Evolutionary conservation across 768 basidiomycete genomes (phyloP), one percentile per base, ranked within the genome.

Genomic region (Stropharia rugosoannulata): DNA sequence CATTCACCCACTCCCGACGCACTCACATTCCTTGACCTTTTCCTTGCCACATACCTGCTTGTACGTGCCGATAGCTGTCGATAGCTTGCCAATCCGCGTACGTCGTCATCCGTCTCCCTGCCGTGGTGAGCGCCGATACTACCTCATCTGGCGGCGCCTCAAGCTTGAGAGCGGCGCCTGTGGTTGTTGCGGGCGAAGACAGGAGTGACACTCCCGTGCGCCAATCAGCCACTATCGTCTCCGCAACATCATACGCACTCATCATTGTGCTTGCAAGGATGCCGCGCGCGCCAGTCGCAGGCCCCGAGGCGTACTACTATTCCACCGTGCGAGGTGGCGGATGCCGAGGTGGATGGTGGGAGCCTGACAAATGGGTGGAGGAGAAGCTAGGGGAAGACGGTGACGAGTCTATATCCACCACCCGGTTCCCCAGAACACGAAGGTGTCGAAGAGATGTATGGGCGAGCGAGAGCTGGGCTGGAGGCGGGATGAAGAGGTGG

Each of bases 261-360:
- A 93, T 84, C 94, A 99, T 94, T 36, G 97, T 97, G 3, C 87
- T 79, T 2, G 93, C 95, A 42, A 98, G 78, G 10, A 98, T 95
- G 10, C 95, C 95, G 50, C 84, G 87, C 0, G 97, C 94, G 37
- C 96, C 96, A 3, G 82, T 85, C 2, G 93, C 88, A 2, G 93
- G 87, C 97, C 96, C 96, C 1, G 91, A 87, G 1, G 93, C 89
- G 66, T 97, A 86, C 60, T 1, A 63, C 63, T 5, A 59, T 53
- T 0, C 78, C 78, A 4, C 59, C 60, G 3, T 67, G 61, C 11
- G 75, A 29, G 27, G 27, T 7, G 27, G n/a, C n/a, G n/a, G n/a
- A n/a, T n/a, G n/a, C n/a, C n/a, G n/a, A n/a, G n/a, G n/a, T n/a
- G n/a, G n/a, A n/a, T n/a, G n/a, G n/a, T n/a, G n/a, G n/a, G n/a